A percentile compares a stretch with the other conserved stretches of the same genome.
Evolutionary conservation across 306 rosid species (phyloP).

Genomic region (Vigna radiata): DNA sequence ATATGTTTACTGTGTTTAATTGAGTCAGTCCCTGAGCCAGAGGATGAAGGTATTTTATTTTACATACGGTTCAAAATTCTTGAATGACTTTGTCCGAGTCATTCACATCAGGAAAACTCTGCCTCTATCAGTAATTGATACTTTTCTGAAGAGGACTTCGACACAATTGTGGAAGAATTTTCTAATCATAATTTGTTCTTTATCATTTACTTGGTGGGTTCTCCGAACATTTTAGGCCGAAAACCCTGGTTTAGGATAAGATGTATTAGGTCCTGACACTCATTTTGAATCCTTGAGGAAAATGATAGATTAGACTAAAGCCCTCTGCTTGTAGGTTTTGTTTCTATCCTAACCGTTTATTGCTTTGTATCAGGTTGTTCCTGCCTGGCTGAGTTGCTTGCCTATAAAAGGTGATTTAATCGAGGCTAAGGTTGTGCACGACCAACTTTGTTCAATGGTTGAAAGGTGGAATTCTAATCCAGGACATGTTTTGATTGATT

Average conservation of each 20-base stretch:
- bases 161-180: background rate
- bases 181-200: background rate
- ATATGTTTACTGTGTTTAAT: background rate
- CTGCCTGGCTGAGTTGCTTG: conserved; percentile 78
- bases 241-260: background rate
- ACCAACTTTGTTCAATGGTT: conserved; percentile 75
- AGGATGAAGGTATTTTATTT: background rate
- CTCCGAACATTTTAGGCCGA: conserved; percentile 15
- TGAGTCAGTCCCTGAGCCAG: background rate
- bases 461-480: conserved; percentile 60
- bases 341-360: conserved; percentile 31
- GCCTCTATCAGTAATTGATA: background rate
- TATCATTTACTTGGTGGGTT: background rate
- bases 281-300: background rate
- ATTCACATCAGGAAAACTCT: background rate
- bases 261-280: conserved; percentile 4
- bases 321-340: conserved; percentile 14
- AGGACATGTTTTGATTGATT: conserved; percentile 27
- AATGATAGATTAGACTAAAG: conserved; percentile 21
- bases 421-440: conserved; percentile 78
- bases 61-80: background rate
- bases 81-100: background rate
- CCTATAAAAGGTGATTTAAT: conserved; percentile 78
- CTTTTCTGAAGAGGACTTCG: background rate
- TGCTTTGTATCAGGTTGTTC: conserved; percentile 60